Evolutionary conservation across 371 early-diverging fungal genomes (phyloP).

Genomic region (Apophysomyces ossiformis): DNA sequence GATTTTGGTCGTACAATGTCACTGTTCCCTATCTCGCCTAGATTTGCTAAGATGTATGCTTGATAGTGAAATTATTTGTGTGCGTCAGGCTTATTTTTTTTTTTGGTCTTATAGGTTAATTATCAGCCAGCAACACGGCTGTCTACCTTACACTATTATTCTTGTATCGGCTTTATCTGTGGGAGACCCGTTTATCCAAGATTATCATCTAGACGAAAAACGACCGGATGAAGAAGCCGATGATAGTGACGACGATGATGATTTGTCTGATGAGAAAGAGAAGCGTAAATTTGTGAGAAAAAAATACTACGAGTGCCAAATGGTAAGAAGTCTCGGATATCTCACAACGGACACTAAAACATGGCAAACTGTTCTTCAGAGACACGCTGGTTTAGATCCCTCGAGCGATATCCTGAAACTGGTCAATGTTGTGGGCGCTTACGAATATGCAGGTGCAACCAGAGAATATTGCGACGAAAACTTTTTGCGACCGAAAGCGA

Average conservation of each 20-base stretch:
- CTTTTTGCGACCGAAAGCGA: conserved; percentile 89
- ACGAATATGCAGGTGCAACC: conserved; percentile 79
- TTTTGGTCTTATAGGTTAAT: conserved; percentile 62
- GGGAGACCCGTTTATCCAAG: conserved; percentile 89
- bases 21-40: conserved; percentile 92
- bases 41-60: conserved; percentile 90
- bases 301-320: conserved; percentile 57
- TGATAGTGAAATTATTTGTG: background rate
- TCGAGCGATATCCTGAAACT: conserved; percentile 85
- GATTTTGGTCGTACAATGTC: conserved; percentile 90
- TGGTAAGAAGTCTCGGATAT: conserved; percentile 27
- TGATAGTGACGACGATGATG: conserved; percentile 49
- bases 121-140: conserved; percentile 81
- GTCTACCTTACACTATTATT: conserved; percentile 87
- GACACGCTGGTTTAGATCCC: conserved; percentile 73
- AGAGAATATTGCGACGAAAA: conserved; percentile 78
- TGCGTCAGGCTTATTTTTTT: background rate
- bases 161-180: conserved; percentile 91
- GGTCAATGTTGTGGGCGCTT: conserved; percentile 88
- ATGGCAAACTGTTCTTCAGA: conserved; percentile 29
- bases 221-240: conserved; percentile 49
- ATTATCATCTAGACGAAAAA: conserved; percentile 60
- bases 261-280: conserved; percentile 53
- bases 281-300: conserved; percentile 47
- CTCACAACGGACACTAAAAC: background rate